Conservation (phyloP, 768 basidiomycete species). For the Serendipita vermifera region DNA sequence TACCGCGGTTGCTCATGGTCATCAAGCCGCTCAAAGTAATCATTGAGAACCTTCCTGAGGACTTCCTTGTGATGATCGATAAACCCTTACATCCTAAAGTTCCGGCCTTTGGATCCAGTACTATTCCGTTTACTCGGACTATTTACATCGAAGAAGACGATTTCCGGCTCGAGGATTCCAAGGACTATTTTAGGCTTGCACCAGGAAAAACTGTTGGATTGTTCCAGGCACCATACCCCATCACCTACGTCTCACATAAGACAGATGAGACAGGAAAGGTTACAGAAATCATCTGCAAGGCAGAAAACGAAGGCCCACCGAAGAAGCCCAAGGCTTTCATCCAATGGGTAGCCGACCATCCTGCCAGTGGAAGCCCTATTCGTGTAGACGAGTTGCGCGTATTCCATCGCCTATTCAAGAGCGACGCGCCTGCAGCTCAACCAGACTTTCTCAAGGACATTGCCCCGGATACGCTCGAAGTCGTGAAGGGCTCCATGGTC, state of each 20-base stretch:
- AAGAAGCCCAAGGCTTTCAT: constrained; percentile 89
- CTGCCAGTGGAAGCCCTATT: constrained; percentile 66
- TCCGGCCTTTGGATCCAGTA: constrained; percentile 68
- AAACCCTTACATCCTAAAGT: constrained; percentile 93
- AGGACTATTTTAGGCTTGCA: constrained; percentile 94
- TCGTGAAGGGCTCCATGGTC: constrained; percentile 67
- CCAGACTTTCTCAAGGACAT: constrained; percentile 77
- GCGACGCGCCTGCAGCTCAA: constrained; percentile 64
- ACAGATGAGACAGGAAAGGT: constrained; percentile 63
- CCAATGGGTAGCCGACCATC: constrained; percentile 91
- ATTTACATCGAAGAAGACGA: constrained; percentile 90
- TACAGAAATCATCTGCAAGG: constrained; percentile 59
- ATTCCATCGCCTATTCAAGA: constrained; percentile 90
- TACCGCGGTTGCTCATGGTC: constrained; percentile 84
- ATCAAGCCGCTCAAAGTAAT: constrained; percentile 80
- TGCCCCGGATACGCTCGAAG: constrained; percentile 66
- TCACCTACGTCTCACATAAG: constrained; percentile 85
- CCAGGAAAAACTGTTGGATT: constrained; percentile 96
- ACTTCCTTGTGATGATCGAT: constrained; percentile 68
- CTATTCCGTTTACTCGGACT: constrained; percentile 72
- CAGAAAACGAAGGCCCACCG: constrained; percentile 48
- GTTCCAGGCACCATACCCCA: constrained; percentile 83
- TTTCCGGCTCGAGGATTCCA: constrained; percentile 81
- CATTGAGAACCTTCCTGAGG: constrained; percentile 81
- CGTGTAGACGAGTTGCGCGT: constrained; percentile 78